Base-by-base conservation (phyloP, 176 grass and related monocot species). In the Musa itinerans region DNA sequence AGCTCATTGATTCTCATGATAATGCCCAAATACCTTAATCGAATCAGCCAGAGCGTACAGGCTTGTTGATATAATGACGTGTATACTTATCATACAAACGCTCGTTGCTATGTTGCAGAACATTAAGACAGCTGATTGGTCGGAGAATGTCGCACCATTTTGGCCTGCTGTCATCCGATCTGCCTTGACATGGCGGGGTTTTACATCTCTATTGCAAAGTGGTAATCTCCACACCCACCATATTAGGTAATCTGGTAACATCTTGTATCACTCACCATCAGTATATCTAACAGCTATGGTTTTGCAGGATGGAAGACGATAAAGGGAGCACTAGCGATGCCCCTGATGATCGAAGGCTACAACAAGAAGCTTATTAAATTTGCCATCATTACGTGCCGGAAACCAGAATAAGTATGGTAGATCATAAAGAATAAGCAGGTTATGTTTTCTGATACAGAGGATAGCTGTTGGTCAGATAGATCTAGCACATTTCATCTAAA, bases 301-400 rank as follows among this genome's bases (percentile, higher is more conserved):
- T 75, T n/a, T 62, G 4, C 71, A 98, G 95, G 95, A 54, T 98
- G 95, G 95, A 98, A 98, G 88, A 94, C 95, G 25, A 91, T 98
- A 73, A 93, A 53, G 49, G 95, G 95, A 11, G 95, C 95, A 7
- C 75, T 98, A 25, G 95, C 88, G 25, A 98, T 98, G 95, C 95
- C 95, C 62, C 81, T 98, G 73, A 98, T 98, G 95, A 94, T 93
- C 17, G 65, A 94, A 19, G 90, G 95, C 8, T 98, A 89, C 90
- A 91, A 91, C 71, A 98, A 91, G 81, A 83, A 89, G 2, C 88
- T 98, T 24, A 98, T 93, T 72, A 98, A 91, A 75, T 98, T 98
- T 82, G 75, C 84, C 19, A 74, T 98, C 80, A 91, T 98, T 68
- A 91, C 90, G 63, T 98, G 88, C 53, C 88, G 82, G 74, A 98